phyloP scores from a whole-genome alignment of 176 grass and related monocot species.

The Paspalum notatum region DNA sequence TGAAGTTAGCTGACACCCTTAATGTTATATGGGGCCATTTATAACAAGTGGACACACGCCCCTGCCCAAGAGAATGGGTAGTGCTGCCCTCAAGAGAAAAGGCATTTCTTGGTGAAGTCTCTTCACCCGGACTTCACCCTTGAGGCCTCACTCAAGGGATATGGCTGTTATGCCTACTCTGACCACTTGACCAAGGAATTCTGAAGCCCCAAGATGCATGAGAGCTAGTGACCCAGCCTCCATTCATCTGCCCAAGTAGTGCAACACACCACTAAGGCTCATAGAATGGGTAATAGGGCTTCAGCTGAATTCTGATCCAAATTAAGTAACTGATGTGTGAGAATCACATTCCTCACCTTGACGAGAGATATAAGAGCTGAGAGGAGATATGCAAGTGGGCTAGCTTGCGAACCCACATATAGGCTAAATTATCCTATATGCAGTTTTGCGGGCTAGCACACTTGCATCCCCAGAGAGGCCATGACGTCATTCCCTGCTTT shows the following conservation, averaged over 20 bases:
- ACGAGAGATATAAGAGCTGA: background rate
- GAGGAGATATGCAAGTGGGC: too few relatives aligned
- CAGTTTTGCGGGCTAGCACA: too few relatives aligned
- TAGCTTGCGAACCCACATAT: too few relatives aligned
- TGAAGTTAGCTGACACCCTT: background rate
- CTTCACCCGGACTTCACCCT: background rate
- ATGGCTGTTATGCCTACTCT: background rate
- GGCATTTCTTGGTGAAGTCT: background rate
- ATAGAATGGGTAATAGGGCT: background rate
- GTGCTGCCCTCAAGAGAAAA: background rate
- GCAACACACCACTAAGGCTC: background rate
- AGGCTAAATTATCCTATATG: too few relatives aligned
- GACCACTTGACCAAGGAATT: background rate
- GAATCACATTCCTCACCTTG: background rate
- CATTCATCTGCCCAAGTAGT: constrained; percentile 4
- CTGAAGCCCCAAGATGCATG: background rate
- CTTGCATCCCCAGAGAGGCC: background rate
- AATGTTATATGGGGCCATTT: background rate
- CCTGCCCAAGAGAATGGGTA: background rate
- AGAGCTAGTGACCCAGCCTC: background rate
- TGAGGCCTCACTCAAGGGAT: background rate
- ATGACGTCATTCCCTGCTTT: background rate
- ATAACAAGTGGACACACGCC: too few relatives aligned
- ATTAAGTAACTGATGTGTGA: background rate
- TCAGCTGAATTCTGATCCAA: background rate